phyloP scores from a whole-genome alignment of 139 green algal species.

The Pycnococcus provasolii region DNA sequence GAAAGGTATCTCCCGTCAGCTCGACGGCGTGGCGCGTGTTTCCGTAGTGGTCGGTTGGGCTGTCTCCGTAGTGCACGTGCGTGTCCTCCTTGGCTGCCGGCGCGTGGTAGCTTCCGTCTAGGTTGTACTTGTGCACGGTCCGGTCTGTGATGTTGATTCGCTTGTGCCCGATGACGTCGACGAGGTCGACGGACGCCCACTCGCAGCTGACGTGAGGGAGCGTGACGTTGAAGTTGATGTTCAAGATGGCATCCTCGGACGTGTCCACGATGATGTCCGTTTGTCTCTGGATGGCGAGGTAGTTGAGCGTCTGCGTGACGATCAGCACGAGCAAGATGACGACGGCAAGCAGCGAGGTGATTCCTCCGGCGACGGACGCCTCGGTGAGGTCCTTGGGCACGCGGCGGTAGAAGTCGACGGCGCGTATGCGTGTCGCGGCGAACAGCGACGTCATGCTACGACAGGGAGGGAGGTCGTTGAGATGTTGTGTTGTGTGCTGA shows the following conservation, averaged over 20 bases:
- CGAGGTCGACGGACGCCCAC: constrained; percentile 10
- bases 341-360: constrained; percentile 1
- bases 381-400: constrained; percentile 17
- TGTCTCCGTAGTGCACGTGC: background rate
- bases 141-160: constrained; percentile 22
- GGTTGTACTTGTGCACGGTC: constrained; percentile 18
- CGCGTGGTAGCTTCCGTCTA: constrained; percentile 4
- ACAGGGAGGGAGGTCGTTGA: too few species aligned
- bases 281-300: too few species aligned
- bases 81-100: constrained; percentile 1
- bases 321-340: constrained; percentile 12
- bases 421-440: too few species aligned
- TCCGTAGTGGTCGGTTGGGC: constrained; percentile 10
- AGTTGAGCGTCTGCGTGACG: background rate
- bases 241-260: constrained; percentile 12
- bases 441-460: too few species aligned
- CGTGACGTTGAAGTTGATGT: constrained; percentile 22
- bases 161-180: constrained; percentile 24
- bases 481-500: too few species aligned
- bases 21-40: background rate
- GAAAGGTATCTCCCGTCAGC: background rate
- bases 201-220: constrained; percentile 25
- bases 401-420: constrained; percentile 12
- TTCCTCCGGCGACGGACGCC: constrained; percentile 4
- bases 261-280: constrained; percentile 7